Evolutionary conservation across 768 basidiomycete species (phyloP).

Genomic region (Trametes cinnabarina): DNA sequence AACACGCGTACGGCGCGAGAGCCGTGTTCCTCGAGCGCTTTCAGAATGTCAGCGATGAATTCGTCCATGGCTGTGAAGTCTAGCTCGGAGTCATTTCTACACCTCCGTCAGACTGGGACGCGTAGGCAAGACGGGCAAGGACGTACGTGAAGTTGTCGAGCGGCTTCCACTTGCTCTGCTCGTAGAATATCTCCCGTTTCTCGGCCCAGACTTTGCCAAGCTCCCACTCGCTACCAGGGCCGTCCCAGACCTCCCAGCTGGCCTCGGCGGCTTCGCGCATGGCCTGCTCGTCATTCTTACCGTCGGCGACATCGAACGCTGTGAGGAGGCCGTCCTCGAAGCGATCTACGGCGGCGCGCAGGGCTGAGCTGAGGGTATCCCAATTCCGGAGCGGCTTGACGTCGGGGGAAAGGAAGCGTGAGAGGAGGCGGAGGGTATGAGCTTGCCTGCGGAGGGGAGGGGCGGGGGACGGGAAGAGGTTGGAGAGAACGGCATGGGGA

Average conservation of each 20-base stretch:
- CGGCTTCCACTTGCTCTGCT: slow-evolving; percentile 75
- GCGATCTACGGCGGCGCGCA: slow-evolving; percentile 79
- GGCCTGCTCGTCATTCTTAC: slow-evolving; percentile 60
- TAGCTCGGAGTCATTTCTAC: slow-evolving; percentile 52
- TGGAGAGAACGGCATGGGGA: slow-evolving; percentile 65
- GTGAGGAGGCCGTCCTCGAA: slow-evolving; percentile 86
- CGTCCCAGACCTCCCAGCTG: slow-evolving; percentile 81
- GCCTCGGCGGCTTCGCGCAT: slow-evolving; percentile 84
- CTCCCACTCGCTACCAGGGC: slow-evolving; percentile 68
- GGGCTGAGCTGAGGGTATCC: slow-evolving; percentile 56
- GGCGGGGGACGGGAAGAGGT: slow-evolving; percentile 36
- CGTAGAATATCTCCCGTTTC: slow-evolving; percentile 92
- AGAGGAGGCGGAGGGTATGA: slow-evolving; percentile 67
- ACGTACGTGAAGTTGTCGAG: slow-evolving; percentile 77
- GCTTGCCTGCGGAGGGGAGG: slow-evolving; percentile 55
- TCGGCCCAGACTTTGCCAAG: slow-evolving; percentile 95
- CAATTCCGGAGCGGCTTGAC: slow-evolving; percentile 74
- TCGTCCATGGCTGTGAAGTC: slow-evolving; percentile 93
- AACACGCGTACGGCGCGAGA: slow-evolving; percentile 82
- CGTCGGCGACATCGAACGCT: slow-evolving; percentile 87
- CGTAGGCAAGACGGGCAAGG: neutral
- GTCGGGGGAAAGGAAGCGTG: slow-evolving; percentile 65
- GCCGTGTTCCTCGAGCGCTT: slow-evolving; percentile 70
- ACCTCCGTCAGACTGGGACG: neutral
- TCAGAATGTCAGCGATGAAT: slow-evolving; percentile 73